Conservation (phyloP, 495 filamentous ascomycete genomes). For the Amorphotheca resinae region DNA sequence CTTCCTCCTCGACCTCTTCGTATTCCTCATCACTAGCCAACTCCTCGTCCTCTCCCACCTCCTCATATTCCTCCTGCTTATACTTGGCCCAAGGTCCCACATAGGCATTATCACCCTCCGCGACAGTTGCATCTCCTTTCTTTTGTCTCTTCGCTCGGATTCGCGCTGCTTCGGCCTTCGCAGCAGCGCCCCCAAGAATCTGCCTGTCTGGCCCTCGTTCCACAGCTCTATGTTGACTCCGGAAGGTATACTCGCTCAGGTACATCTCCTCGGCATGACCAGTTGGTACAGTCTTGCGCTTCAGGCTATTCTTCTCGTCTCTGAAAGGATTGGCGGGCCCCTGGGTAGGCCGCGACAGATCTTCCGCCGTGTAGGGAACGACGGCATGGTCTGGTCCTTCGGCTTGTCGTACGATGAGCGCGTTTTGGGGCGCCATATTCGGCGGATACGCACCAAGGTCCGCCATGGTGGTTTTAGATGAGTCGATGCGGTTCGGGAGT, state of each 20-base stretch:
- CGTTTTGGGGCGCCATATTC: constrained; percentile 43
- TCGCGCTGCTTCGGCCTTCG: constrained; percentile 55
- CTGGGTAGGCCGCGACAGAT: constrained; percentile 53
- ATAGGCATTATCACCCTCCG: constrained; percentile 78
- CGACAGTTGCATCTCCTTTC: constrained; percentile 70
- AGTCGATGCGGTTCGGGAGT: not conserved
- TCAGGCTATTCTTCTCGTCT: constrained; percentile 45
- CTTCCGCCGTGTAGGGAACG: constrained; percentile 52
- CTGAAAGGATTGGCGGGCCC: constrained; percentile 79
- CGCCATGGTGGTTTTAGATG: constrained; percentile 31
- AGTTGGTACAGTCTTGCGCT: constrained; percentile 85
- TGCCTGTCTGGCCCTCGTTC: constrained; percentile 39
- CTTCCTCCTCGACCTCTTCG: constrained; percentile 49
- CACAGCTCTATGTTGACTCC: constrained; percentile 64
- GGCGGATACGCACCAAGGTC: constrained; percentile 44
- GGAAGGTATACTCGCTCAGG: constrained; percentile 82
- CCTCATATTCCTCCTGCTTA: constrained; percentile 49
- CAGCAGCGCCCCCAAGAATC: constrained; percentile 26
- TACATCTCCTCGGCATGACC: constrained; percentile 79
- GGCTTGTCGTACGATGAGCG: constrained; percentile 38
- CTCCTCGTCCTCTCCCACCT: constrained; percentile 34
- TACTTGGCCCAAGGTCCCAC: constrained; percentile 92
- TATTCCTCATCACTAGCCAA: constrained; percentile 70
- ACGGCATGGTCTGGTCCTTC: constrained; percentile 39
- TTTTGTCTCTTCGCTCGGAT: constrained; percentile 60